Evolutionary conservation across 208 protist species (phyloP), one percentile per base, ranked within the genome.

Genomic region (Sergeia podlipaevii): DNA sequence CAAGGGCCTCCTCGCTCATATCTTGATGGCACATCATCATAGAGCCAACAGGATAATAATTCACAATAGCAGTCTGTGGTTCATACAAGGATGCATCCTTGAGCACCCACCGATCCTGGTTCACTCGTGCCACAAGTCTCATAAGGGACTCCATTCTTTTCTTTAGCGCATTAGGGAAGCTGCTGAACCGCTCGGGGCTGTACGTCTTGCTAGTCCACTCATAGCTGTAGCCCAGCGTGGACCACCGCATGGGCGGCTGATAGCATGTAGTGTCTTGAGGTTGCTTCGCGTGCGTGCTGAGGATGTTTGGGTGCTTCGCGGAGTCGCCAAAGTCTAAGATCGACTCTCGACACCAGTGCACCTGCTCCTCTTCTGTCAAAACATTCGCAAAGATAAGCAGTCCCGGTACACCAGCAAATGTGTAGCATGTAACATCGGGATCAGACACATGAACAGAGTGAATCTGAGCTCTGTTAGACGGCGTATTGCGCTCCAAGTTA

Each of bases 11-110:
- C 58, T 96, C 89, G 60, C 85, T 93, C n/a, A 86, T 50, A 49
- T 96, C 89, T 50, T 92, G 85, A 51, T 96, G 89, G 45, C 73
- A 85, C 89, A 96, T 96, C 79, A 96, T 88, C 74, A 80, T 91
- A 21, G 74, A 61, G 4, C 83, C 83, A 0, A 91, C 84, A 7
- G 85, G 80, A 66, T 85, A 96, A 72, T 91, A 96, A 54, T 96
- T 96, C 18, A 96, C 84, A 48, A 96, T 93, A 18, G 80, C 74
- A 0, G 89, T 89, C 55, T 96, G 89, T 28, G 84, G 77, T 66
- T 91, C 77, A 60, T 89, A 94, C n/a, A 52, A n/a, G 3, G 32
- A 49, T 10, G 64, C 63, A 24, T 56, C 46, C 8, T 26, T 36
- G 11, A 58, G 66, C 51, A 29, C 29, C 50, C 70, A 72, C 6